Conservation (phyloP, 2,329 filamentous ascomycete species). For the Botryotinia calthae region DNA sequence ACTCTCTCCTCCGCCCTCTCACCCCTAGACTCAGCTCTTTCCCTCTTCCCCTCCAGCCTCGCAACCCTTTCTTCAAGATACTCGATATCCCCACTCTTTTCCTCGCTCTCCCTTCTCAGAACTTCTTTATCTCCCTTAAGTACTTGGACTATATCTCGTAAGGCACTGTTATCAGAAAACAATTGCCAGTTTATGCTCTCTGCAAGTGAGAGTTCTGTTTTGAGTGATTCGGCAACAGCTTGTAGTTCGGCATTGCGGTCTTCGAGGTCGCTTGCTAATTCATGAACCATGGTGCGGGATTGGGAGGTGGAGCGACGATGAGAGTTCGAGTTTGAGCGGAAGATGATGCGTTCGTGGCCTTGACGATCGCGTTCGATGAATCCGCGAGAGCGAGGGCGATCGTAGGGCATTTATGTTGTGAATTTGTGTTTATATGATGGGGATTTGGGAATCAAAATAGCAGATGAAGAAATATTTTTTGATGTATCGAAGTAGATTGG, state of each 20-base stretch:
- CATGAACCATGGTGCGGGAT: neutral
- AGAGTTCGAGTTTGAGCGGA: neutral
- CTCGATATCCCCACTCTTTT: neutral
- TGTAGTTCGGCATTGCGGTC: neutral
- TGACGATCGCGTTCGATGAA: neutral
- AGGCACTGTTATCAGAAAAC: neutral
- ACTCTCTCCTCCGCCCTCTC: slow-evolving; percentile 4
- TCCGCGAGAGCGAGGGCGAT: neutral
- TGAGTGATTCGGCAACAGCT: neutral
- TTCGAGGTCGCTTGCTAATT: slow-evolving; percentile 8
- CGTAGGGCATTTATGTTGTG: slow-evolving; percentile 4
- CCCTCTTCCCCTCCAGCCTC: neutral
- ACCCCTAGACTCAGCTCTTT: neutral
- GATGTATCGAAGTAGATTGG: neutral
- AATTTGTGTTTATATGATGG: too few relatives aligned
- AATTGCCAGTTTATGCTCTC: neutral
- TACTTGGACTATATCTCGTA: neutral
- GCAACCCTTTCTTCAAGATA: neutral
- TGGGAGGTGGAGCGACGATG: neutral
- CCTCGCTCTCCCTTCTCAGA: neutral
- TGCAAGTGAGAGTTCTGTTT: neutral
- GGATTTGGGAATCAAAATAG: neutral
- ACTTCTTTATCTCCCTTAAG: neutral
- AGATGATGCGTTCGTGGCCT: neutral
- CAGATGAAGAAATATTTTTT: neutral